phyloP scores from a whole-genome alignment of 164 flowering plant species.

The Magnolia officinalis region DNA sequence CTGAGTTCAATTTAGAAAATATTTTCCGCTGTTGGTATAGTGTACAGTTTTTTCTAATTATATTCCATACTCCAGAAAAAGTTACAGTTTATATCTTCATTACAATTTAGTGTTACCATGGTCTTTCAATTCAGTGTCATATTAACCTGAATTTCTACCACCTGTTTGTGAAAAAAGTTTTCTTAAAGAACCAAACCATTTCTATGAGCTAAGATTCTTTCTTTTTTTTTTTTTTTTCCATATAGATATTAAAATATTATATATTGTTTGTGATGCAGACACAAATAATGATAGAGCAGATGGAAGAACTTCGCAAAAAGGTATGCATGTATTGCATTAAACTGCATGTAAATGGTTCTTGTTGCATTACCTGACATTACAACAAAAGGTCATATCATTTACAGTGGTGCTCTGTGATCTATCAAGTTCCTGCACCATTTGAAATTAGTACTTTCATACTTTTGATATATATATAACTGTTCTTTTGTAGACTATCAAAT shows the following conservation, averaged over 20 bases:
- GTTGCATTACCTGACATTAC: no score
- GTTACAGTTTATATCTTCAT: no score
- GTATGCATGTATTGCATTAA: slow-evolving; percentile 23
- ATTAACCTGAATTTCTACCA: neutral
- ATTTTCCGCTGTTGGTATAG: no score
- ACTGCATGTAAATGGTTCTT: neutral
- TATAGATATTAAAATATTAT: no score
- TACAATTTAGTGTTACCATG: no score
- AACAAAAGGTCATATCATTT: neutral
- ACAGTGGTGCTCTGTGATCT: neutral
- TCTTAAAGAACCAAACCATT: neutral
- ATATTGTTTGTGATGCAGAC: slow-evolving; percentile 38
- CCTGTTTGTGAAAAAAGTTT: neutral
- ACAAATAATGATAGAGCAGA: slow-evolving; percentile 73
- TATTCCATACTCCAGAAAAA: no score
- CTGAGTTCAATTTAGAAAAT: no score
- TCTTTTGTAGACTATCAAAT: no score
- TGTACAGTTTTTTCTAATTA: no score
- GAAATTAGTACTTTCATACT: neutral
- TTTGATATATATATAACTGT: neutral
- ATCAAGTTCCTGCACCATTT: neutral
- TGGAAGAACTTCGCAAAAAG: slow-evolving; percentile 84
- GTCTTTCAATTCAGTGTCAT: no score
- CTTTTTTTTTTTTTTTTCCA: no score
- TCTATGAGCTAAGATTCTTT: no score